These are phyloP conservation scores for Talaromyces sp. DNA, from an alignment of 2,329 filamentous ascomycete species.

Conservation along the genomic window DNA sequence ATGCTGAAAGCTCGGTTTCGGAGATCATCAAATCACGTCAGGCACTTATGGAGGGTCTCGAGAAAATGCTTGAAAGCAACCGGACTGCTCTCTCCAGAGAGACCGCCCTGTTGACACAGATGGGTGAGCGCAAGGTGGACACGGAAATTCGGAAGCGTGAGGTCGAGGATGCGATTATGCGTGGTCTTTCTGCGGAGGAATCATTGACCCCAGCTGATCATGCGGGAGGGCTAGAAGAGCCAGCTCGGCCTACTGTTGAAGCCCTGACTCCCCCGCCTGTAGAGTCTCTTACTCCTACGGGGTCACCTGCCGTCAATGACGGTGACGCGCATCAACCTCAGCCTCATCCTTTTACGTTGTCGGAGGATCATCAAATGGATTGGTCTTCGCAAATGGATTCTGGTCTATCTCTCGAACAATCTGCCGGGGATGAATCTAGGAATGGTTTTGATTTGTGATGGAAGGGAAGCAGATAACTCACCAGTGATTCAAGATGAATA, in stretches of 20 bases:
- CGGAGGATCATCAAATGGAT: conserved; percentile 20
- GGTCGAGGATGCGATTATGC: conserved; percentile 88
- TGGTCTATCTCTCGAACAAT: conserved; percentile 20
- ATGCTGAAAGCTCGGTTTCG: conserved; percentile 81
- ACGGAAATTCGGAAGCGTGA: conserved; percentile 81
- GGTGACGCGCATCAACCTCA: conserved; percentile 3
- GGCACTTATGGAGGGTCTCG: conserved; percentile 72
- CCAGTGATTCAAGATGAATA: not conserved
- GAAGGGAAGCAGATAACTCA: not conserved
- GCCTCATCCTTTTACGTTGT: conserved; percentile 16
- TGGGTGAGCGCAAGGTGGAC: conserved; percentile 64
- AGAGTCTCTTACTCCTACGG: conserved; percentile 53
- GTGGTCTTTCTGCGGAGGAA: conserved; percentile 65
- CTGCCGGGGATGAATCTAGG: conserved; percentile 22
- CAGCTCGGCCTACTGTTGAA: conserved; percentile 72
- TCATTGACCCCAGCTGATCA: conserved; percentile 44
- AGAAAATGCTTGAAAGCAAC: conserved; percentile 75
- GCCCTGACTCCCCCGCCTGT: conserved; percentile 76
- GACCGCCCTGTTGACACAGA: conserved; percentile 59
- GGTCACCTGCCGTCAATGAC: conserved; percentile 35
- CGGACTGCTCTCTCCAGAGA: conserved; percentile 67
- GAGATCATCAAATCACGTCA: conserved; percentile 84
- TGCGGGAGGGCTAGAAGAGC: conserved; percentile 25
- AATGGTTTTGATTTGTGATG: conserved; percentile 30
- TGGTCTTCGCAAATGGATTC: conserved; percentile 28